Evolutionary conservation across 1,284 basidiomycete genomes (phyloP), one percentile per base, ranked within the genome.

Genomic region (Ganoderma boninense): DNA sequence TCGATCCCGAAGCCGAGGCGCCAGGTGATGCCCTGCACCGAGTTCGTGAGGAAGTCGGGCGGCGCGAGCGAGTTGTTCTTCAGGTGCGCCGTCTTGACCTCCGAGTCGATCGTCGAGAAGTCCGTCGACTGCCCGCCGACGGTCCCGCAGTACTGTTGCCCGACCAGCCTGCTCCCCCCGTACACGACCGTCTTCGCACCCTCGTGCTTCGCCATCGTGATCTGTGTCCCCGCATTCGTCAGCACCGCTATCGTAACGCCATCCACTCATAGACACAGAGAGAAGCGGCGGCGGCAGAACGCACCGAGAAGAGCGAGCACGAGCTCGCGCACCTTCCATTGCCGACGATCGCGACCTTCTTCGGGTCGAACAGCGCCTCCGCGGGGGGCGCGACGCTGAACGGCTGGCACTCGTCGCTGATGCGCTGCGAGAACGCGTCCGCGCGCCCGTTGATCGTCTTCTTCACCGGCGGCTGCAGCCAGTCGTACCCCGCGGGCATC

Each of bases 111-210:
- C 4, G 82, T 84, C 0, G 84, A 81, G 76, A 87, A 90, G 69
- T 85, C 84, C 20, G 84, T 86, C 4, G 86, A 88, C 79, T 90
- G 87, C 0, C 89, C 89, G 8, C 89, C 89, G 44, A 90, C 89
- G 56, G 85, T 86, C 20, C 89, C 89, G 71, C 88, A 89, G 77
- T 90, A 90, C 71, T 90, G 84, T 75, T 90, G 89, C n/a, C 78
- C 78, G 23, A 85, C 80, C 61, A 80, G 82, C 54, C 83, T 77
- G 72, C 85, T 84, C 38, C 89, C 89, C 29, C 88, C 89, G 35
- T 89, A 78, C 18, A 91, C 88, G 26, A 87, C 85, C 0, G 87
- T 89, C 75, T 82, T 86, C 46, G 87, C 85, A 46, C 87, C 87
- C 71, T 90, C 87, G 57, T 83, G 81, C 78, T 90, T 90, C 2